Evolutionary conservation across 2,329 filamentous ascomycete species (phyloP), one percentile per base, ranked within the genome.

Genomic region (Cyphellophora europaea): DNA sequence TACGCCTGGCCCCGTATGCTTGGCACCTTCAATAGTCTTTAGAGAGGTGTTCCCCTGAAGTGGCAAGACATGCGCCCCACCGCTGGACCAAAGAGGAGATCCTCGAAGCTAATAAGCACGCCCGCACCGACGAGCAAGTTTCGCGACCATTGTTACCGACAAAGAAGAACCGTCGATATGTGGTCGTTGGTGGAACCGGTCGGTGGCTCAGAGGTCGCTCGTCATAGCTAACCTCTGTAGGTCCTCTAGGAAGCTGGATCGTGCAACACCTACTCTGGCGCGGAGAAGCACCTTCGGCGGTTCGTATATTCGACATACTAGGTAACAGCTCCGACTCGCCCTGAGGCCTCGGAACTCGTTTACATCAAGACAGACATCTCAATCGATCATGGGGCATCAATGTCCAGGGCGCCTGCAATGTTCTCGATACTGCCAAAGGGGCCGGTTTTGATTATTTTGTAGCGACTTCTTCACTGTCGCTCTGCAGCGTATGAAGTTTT

Each of bases 261-360:
- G 21, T 25, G n/a, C 21, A 25, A n/a, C 21, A 25, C n/a, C 21
- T 25, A n/a, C 21, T 25, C 21, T 25, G 21, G 21, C 21, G 21
- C n/a, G 21, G 21, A 8, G 21, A 25, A n/a, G 21, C 8, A 8
- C 21, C 21, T 25, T n/a, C 8, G 21, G 21, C 21, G 8, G n/a
- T 25, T n/a, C 21, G 21, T 8, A 25, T 25, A 8, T n/a, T 25
- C 21, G 21, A 25, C 21, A 25, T 25, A 8, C 8, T 25, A n/a
- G n/a, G n/a, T n/a, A n/a, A n/a, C n/a, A 8, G 21, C 21, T 25
- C 21, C 21, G 8, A 25, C 21, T 8, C 21, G 21, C 8, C 21
- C 21, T 25, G 21, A 25, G n/a, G 21, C 21, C 21, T 8, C 21
- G 21, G 21, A 25, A 8, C 21, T 25, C 21, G n/a, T 8, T n/a